These are phyloP conservation scores for Collybiopsis confluens DNA, from an alignment of 768 basidiomycete species.

Conservation along the genomic window DNA sequence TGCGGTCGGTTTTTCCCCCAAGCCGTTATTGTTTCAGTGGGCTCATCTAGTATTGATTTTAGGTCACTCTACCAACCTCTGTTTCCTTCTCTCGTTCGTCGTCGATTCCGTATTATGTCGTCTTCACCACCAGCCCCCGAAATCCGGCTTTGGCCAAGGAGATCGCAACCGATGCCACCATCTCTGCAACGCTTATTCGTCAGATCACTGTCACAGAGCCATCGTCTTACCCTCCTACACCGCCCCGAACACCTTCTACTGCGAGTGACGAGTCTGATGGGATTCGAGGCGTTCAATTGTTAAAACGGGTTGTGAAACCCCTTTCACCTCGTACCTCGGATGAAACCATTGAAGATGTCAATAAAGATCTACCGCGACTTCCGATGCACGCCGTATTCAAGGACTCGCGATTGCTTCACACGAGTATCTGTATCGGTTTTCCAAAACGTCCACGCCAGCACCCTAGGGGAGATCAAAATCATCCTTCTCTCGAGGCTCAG, in stretches of 20 bases:
- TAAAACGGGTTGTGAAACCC: conserved; percentile 31
- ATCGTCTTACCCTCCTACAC: conserved; percentile 36
- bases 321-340: conserved; percentile 19
- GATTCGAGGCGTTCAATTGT: conserved; percentile 22
- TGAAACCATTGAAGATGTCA: conserved; percentile 20
- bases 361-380: conserved; percentile 40
- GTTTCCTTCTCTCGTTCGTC: conserved; percentile 57
- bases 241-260: conserved; percentile 43
- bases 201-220: conserved; percentile 51
- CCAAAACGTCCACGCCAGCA: conserved; percentile 60
- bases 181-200: conserved; percentile 62
- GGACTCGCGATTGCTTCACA: conserved; percentile 43
- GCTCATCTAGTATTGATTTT: conserved; percentile 18
- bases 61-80: conserved; percentile 65
- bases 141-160: conserved; percentile 53
- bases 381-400: conserved; percentile 34
- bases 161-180: conserved; percentile 67
- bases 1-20: conserved; percentile 48
- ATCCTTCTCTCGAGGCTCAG: conserved; percentile 43
- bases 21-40: conserved; percentile 2
- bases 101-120: conserved; percentile 68
- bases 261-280: conserved; percentile 37
- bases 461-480: conserved; percentile 29
- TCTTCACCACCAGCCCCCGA: conserved; percentile 62
- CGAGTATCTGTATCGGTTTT: conserved; percentile 60